Percentiles rank a stretch among this genome's conserved stretches.
Evolutionary conservation across 768 basidiomycete genomes (phyloP).

Genomic region (Boletus pseudo-olivaceus): DNA sequence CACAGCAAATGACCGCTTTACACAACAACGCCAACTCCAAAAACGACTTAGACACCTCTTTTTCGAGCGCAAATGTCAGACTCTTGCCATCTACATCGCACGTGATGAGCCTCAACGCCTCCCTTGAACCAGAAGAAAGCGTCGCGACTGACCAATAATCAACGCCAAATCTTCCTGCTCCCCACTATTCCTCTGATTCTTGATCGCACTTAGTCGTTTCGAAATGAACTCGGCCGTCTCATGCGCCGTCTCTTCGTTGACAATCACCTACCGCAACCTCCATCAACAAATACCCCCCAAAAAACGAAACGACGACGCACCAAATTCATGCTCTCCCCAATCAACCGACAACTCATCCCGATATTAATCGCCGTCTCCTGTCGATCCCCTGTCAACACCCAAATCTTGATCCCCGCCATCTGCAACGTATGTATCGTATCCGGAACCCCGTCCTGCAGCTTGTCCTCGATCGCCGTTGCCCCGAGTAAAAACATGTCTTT

Average conservation of each 20-base stretch:
- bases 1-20: slow-evolving; percentile 97
- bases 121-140: neutral
- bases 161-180: slow-evolving; percentile 94
- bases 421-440: slow-evolving; percentile 97
- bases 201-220: slow-evolving; percentile 88
- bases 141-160: slow-evolving; percentile 70
- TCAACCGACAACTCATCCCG: slow-evolving; percentile 94
- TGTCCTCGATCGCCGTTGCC: slow-evolving; percentile 98
- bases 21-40: slow-evolving; percentile 96
- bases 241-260: slow-evolving; percentile 83
- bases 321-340: slow-evolving; percentile 98
- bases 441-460: slow-evolving; percentile 96
- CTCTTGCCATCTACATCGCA: slow-evolving; percentile 84
- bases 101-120: neutral
- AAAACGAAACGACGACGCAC: slow-evolving; percentile 26
- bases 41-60: slow-evolving; percentile 85
- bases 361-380: slow-evolving; percentile 99
- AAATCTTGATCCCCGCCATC: slow-evolving; percentile 98
- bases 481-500: slow-evolving; percentile 90
- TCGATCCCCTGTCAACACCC: slow-evolving; percentile 97
- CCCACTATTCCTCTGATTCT: slow-evolving; percentile 85
- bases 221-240: slow-evolving; percentile 84
- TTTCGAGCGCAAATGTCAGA: slow-evolving; percentile 87
- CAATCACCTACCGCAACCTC: slow-evolving; percentile 46
- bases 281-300: neutral